Conservation (phyloP, 495 filamentous ascomycete species). For the Aspergillus incahuasiensis region DNA sequence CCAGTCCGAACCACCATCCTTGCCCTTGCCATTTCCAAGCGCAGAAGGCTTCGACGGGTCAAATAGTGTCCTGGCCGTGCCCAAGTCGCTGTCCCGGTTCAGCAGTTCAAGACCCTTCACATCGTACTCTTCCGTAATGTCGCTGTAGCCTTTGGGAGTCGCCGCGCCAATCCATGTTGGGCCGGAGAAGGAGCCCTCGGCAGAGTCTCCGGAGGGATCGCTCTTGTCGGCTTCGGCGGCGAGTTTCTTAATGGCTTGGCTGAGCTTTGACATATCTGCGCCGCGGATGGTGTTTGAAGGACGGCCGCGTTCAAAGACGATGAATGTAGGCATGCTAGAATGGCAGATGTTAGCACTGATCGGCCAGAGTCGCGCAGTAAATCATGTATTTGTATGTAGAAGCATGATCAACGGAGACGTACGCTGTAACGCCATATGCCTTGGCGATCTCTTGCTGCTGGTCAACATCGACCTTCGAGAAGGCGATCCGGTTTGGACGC, state of each 20-base stretch:
- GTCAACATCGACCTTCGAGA: slow-evolving; percentile 84
- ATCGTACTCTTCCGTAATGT: slow-evolving; percentile 80
- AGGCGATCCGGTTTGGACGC: slow-evolving; percentile 67
- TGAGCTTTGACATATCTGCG: slow-evolving; percentile 64
- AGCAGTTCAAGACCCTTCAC: slow-evolving; percentile 76
- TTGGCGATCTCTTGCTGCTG: slow-evolving; percentile 66
- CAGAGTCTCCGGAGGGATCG: slow-evolving; percentile 40
- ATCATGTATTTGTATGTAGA: slow-evolving; percentile 2
- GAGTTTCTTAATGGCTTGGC: slow-evolving; percentile 66
- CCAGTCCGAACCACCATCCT: slow-evolving; percentile 62
- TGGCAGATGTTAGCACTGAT: not conserved
- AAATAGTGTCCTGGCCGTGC: slow-evolving; percentile 67
- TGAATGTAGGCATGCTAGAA: slow-evolving; percentile 72
- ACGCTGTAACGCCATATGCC: slow-evolving; percentile 69
- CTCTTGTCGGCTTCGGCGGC: slow-evolving; percentile 60
- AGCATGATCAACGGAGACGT: slow-evolving; percentile 26
- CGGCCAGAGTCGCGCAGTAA: not conserved
- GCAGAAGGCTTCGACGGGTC: slow-evolving; percentile 61
- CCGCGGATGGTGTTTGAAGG: slow-evolving; percentile 66
- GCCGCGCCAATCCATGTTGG: slow-evolving; percentile 67
- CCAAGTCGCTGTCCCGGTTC: slow-evolving; percentile 72
- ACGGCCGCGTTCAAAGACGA: slow-evolving; percentile 76
- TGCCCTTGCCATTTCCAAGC: slow-evolving; percentile 58
- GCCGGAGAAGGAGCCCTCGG: slow-evolving; percentile 30
- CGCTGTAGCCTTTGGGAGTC: slow-evolving; percentile 74